Evolutionary conservation across 2,329 filamentous ascomycete species (phyloP).

Genomic region (Knufia petricola): DNA sequence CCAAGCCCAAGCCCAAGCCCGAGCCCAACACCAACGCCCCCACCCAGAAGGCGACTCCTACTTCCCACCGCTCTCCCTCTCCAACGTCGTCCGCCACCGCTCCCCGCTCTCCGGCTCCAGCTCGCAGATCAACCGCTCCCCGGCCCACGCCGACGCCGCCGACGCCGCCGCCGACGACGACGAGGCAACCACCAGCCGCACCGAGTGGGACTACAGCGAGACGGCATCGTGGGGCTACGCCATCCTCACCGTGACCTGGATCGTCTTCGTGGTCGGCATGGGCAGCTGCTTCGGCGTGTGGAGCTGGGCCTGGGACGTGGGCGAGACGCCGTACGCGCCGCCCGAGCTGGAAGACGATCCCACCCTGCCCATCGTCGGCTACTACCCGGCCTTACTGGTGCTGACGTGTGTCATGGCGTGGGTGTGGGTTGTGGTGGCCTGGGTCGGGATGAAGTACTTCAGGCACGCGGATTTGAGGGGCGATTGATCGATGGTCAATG

Average conservation of each 20-base stretch:
- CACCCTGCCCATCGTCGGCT: constrained; percentile 88
- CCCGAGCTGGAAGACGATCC: constrained; percentile 92
- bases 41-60: constrained; percentile 6
- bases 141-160: constrained; percentile 27
- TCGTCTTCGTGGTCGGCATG: constrained; percentile 94
- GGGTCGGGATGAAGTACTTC: constrained; percentile 99
- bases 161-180: constrained; percentile 21
- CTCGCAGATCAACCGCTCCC: constrained; percentile 23
- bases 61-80: constrained; percentile 10
- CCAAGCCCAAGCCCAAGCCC: constrained; percentile 16
- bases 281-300: constrained; percentile 89
- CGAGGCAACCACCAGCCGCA: constrained; percentile 5
- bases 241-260: constrained; percentile 80
- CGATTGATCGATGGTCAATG: constrained; percentile 42
- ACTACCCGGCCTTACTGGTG: constrained; percentile 91
- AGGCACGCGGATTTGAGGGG: constrained; percentile 85
- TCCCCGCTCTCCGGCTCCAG: constrained; percentile 14
- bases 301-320: constrained; percentile 96
- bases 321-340: constrained; percentile 87
- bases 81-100: constrained; percentile 19
- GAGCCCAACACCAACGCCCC: constrained; percentile 5
- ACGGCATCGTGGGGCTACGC: constrained; percentile 99
- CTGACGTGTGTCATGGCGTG: constrained; percentile 93
- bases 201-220: constrained; percentile 84
- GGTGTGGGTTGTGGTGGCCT: constrained; percentile 96